A percentile compares a stretch with the other conserved stretches of the same genome.
Conservation (phyloP, 257 asterid species). For the Knoxia roxburghii region DNA sequence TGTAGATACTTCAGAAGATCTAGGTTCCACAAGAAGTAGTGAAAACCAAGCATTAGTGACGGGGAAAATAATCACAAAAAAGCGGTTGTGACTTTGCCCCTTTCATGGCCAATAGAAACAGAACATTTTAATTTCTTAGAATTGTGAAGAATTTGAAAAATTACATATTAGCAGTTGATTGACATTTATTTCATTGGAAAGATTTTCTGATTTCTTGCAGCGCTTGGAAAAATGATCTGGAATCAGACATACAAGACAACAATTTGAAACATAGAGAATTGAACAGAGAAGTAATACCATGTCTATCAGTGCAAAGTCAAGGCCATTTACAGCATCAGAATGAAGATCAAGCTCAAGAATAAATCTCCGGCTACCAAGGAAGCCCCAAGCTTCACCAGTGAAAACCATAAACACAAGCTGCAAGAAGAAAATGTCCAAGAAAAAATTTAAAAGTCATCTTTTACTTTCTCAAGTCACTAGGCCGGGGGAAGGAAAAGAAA, state of each 20-base stretch:
- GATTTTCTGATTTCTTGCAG: no score
- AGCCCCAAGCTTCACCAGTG: constrained; percentile 99
- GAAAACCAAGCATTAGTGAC: not conserved
- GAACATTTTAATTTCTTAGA: no score
- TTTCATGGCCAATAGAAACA: no score
- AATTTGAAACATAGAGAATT: not conserved
- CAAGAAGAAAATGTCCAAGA: constrained; percentile 15
- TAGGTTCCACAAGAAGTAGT: not conserved
- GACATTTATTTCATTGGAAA: no score
- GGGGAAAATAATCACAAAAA: no score
- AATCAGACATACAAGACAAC: not conserved
- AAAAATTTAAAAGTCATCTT: constrained; percentile 9
- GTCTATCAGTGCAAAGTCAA: constrained; percentile 63
- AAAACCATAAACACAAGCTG: constrained; percentile 91
- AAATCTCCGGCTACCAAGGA: constrained; percentile 91
- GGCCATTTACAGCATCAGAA: constrained; percentile 64
- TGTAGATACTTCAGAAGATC: not conserved
- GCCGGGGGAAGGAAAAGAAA: no score
- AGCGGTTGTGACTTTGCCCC: no score
- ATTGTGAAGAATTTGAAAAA: no score
- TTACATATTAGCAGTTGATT: no score
- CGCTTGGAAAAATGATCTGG: not conserved
- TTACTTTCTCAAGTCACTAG: no score
- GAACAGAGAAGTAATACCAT: constrained; percentile 45
- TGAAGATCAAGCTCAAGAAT: constrained; percentile 73